Evolutionary conservation across 2,329 filamentous ascomycete species (phyloP).

Genomic region (Penicillium nordicum): DNA sequence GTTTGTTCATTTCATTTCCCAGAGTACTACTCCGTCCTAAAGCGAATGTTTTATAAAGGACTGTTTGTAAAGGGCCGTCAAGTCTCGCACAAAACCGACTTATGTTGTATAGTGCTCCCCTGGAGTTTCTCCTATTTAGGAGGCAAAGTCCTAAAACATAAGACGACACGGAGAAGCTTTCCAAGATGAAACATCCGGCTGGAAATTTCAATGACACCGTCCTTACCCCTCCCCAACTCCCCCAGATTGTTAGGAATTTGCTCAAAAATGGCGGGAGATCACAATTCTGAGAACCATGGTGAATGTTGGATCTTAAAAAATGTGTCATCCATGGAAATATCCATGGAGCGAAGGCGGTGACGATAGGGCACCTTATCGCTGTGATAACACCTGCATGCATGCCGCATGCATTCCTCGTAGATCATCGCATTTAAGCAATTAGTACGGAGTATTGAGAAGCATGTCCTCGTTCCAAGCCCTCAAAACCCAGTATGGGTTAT

Average conservation of each 20-base stretch:
- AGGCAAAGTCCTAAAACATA: too few relatives aligned
- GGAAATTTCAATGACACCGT: not conserved
- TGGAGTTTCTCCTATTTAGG: not conserved
- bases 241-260: not conserved
- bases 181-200: constrained; percentile 2
- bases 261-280: not conserved
- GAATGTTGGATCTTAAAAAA: not conserved
- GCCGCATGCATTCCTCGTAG: not conserved
- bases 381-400: not conserved
- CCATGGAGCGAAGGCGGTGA: constrained; percentile 2
- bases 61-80: not conserved
- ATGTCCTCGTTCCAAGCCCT: constrained; percentile 31
- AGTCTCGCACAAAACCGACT: not conserved
- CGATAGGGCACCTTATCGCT: not conserved
- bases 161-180: constrained; percentile 6
- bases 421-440: not conserved
- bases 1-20: not conserved
- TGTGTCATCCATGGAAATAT: not conserved
- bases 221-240: not conserved
- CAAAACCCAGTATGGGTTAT: constrained; percentile 37
- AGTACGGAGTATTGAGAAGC: not conserved
- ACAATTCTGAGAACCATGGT: not conserved
- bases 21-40: not conserved
- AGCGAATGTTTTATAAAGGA: too few relatives aligned
- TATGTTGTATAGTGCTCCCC: not conserved